Base-by-base conservation (phyloP, 2,329 filamentous ascomycete species). In the Alternaria infectoria region DNA sequence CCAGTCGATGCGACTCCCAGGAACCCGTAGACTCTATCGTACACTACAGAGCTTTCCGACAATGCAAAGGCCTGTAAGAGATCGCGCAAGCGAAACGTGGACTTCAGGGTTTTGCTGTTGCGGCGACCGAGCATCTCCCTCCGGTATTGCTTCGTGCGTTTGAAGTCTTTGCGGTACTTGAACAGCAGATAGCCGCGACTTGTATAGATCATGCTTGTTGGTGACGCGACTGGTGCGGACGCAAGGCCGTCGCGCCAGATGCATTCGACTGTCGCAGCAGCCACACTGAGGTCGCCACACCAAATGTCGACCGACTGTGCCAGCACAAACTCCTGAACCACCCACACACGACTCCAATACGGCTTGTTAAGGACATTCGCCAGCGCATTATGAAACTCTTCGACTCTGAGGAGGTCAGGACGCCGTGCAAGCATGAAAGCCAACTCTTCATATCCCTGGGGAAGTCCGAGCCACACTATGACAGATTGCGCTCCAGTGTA, bases 291-390 rank as follows among this genome's bases (percentile, higher is more conserved):
- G 8, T 62, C 54, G 11, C 65, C 65, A 36, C 65, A 67, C 65
- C 65, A 67, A 5, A 67, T 67, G 1, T 65, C 63, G 6, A 66
- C 65, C 3, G 47, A 32, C 8, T 62, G 64, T 15, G 65, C 65
- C 9, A 67, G n/a, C 3, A 67, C 57, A n/a, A 67, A 63, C 36
- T 68, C 66, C 21, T 68, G 66, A 3, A 68, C 61, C 8, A 68
- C 63, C 66, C 66, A 68, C 1, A 66, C 57, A 10, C 66, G 63
- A 7, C 47, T 43, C 66, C 66, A 68, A 25, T 68, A 68, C 4
- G 62, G 46, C 19, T 62, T 65, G n/a, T 65, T 65, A 5, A 67
- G 54, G 6, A 67, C 49, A 12, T 45, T 15, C 3, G 60, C 43
- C 5, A 67, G 30, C 1, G 65, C 62, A 2, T 28, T 47, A 2